These are phyloP conservation scores for Psilocybe azurescens DNA, from an alignment of 768 basidiomycete species.

Conservation along the genomic window DNA sequence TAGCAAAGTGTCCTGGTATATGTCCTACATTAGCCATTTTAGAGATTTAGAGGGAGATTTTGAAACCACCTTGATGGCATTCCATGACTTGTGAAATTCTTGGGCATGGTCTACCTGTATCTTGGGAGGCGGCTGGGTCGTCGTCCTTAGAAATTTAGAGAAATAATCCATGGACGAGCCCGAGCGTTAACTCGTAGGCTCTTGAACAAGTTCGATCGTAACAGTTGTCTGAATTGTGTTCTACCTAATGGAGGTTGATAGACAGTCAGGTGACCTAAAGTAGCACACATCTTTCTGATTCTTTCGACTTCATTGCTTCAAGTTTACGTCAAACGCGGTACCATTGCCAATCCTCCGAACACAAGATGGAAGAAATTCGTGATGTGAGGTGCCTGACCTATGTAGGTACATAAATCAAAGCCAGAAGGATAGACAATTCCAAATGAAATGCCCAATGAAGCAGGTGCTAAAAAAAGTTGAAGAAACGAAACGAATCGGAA, in stretches of 20 bases:
- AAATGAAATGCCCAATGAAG: constrained; percentile 1
- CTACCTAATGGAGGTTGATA: constrained; percentile 8
- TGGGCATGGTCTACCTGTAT: constrained; percentile 65
- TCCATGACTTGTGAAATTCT: constrained; percentile 82
- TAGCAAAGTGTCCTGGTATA: constrained; percentile 72
- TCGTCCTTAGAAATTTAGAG: constrained; percentile 71
- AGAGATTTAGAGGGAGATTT: neutral
- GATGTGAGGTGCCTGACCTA: constrained; percentile 6
- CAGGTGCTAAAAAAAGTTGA: neutral
- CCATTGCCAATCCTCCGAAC: no score
- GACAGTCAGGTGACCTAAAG: constrained; percentile 5
- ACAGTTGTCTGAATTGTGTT: neutral
- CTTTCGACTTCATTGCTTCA: no score
- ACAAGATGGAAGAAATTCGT: constrained; percentile 13
- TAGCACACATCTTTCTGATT: no score
- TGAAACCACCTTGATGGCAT: constrained; percentile 62
- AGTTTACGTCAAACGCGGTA: no score
- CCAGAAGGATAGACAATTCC: constrained; percentile 14
- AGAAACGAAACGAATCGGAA: neutral
- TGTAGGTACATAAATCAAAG: constrained; percentile 27
- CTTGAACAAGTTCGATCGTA: constrained; percentile 5
- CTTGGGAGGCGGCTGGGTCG: constrained; percentile 51
- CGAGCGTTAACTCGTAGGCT: neutral
- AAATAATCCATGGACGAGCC: constrained; percentile 76
- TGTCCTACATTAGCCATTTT: neutral